Conservation (phyloP, 495 filamentous ascomycete genomes). For the Aspergillus nanangensis region DNA sequence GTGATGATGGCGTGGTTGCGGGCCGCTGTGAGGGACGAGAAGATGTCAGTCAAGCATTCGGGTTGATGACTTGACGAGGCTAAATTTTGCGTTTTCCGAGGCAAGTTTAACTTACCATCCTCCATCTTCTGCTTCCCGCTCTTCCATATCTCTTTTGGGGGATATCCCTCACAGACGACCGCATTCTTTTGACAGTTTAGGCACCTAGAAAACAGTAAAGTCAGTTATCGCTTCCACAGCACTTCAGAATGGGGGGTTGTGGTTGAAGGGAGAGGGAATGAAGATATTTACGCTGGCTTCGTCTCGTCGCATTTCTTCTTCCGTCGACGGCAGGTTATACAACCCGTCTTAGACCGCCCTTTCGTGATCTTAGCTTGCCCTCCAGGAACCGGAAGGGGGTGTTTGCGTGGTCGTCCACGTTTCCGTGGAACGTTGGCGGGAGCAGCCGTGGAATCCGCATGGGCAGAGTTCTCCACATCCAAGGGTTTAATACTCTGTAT, state of each 20-base stretch:
- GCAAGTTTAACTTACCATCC: constrained; percentile 52
- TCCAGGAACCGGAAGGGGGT: constrained; percentile 58
- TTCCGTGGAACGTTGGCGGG: constrained; percentile 42
- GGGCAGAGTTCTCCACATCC: constrained; percentile 22
- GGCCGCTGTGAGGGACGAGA: constrained; percentile 17
- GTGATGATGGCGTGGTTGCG: constrained; percentile 39
- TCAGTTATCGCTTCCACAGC: constrained; percentile 7
- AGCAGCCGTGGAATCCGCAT: constrained; percentile 23
- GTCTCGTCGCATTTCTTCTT: constrained; percentile 98
- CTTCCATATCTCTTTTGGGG: constrained; percentile 83
- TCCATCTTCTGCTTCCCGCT: constrained; percentile 73
- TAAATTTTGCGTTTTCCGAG: constrained; percentile 2
- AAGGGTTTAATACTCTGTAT: constrained; percentile 33
- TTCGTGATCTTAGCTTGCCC: constrained; percentile 67
- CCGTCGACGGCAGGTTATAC: constrained; percentile 82
- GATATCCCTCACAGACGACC: constrained; percentile 88
- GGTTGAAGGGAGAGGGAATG: not conserved
- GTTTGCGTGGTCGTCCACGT: constrained; percentile 81
- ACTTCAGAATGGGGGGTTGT: not conserved
- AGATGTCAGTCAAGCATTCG: too few relatives aligned
- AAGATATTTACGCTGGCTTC: constrained; percentile 61
- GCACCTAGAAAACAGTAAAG: constrained; percentile 41
- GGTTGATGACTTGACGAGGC: too few relatives aligned
- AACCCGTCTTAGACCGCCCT: constrained; percentile 90
- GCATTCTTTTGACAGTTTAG: constrained; percentile 93